These are phyloP conservation scores for Seiridium cupressi DNA, from an alignment of 2,329 filamentous ascomycete genomes.

Conservation along the genomic window DNA sequence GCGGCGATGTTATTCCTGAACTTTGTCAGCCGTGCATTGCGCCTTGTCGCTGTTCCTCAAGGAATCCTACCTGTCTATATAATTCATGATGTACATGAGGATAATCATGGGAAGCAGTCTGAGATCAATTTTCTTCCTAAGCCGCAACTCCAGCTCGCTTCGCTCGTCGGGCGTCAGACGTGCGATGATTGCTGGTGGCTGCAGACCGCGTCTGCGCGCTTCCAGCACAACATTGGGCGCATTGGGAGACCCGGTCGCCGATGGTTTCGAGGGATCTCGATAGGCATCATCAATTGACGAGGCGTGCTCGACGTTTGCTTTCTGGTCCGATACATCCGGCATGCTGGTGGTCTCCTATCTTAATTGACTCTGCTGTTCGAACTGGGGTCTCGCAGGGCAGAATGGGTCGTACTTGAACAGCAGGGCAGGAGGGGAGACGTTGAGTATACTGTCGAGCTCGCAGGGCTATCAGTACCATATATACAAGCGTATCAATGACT, in stretches of 20 bases:
- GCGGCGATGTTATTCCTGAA: slow-evolving; percentile 54
- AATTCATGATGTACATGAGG: slow-evolving; percentile 70
- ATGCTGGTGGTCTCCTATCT: neutral
- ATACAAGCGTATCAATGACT: too few relatives aligned
- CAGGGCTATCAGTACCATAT: too few relatives aligned
- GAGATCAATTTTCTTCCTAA: slow-evolving; percentile 64
- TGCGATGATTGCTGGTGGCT: slow-evolving; percentile 32
- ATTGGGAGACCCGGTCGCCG: neutral
- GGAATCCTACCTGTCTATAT: slow-evolving; percentile 44
- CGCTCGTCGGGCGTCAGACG: slow-evolving; percentile 51
- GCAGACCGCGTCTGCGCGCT: slow-evolving; percentile 21
- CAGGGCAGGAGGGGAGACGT: too few relatives aligned
- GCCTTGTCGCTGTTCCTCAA: slow-evolving; percentile 12
- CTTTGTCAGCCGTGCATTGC: neutral
- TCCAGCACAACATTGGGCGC: neutral
- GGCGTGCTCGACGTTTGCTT: slow-evolving; percentile 7
- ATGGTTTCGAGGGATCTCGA: slow-evolving; percentile 2
- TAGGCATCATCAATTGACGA: slow-evolving; percentile 7
- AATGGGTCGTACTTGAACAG: too few relatives aligned
- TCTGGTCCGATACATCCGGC: slow-evolving; percentile 7
- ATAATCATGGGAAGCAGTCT: slow-evolving; percentile 66
- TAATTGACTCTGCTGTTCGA: too few relatives aligned
- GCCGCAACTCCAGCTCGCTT: slow-evolving; percentile 47
- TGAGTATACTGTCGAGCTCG: too few relatives aligned
- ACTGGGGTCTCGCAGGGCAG: too few relatives aligned